Evolutionary conservation across 805 yeast species (phyloP), one percentile per base, ranked within the genome.

Genomic region (Ogataea corticis): DNA sequence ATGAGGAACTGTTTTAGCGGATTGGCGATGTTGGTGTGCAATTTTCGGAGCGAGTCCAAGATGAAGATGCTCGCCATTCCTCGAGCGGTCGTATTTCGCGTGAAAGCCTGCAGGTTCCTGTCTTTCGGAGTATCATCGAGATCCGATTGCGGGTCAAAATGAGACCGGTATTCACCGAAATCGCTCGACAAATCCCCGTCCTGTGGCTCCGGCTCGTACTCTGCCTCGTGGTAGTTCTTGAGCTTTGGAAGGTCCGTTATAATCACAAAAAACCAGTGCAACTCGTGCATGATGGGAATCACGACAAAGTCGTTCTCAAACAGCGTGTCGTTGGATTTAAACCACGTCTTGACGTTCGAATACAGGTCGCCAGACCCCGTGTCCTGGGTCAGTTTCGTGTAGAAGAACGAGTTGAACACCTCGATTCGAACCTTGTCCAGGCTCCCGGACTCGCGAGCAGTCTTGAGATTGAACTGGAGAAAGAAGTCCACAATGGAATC

Each of bases 181-280:
- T 23, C 30, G 11, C 23, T 17, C 4, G 39, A 23, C n/a, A 12
- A 3, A 3, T 36, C 39, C 19, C 14, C 28, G 6, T n/a, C 14
- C 12, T 28, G 13, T 13, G 13, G 5, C 15, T 28, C 31, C 5
- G 7, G 34, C 46, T 12, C 37, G 43, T 32, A 40, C 44, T 16
- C 32, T 25, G 18, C 30, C 9, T 45, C 43, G 18, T 46, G 45
- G 15, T 25, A 41, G 11, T 29, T 45, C 30, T 54, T 55, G 19
- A 65, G 36, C 30, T 37, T 53, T 40, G 79, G 70, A 56, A 79
- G 68, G 49, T 84, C 76, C 46, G 80, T 72, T 3, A 92, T 77
- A 3, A 92, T 76, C 21, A 87, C 83, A 37, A 91, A 82, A 59
- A 82, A 87, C 99, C 99, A 94, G 67, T 94, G 99, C 32, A 78